Evolutionary conservation across 257 asterid genomes (phyloP).

Genomic region (Oldenlandia corymbosa): DNA sequence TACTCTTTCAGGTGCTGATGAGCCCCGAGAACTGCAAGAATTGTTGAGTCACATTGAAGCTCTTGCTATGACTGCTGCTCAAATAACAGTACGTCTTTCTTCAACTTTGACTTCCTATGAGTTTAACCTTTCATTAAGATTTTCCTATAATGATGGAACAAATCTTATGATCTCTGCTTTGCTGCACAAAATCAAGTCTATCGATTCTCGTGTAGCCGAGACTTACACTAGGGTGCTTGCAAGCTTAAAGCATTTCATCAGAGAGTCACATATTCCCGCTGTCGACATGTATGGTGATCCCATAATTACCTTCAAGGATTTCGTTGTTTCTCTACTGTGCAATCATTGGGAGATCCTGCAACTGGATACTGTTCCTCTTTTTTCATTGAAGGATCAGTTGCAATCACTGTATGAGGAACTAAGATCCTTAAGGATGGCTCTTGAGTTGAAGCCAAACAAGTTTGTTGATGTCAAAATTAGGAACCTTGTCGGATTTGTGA

Average conservation of each 20-base stretch:
- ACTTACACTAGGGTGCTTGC: not conserved
- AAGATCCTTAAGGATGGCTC: not conserved
- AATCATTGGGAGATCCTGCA: not conserved
- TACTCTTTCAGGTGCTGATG: not conserved
- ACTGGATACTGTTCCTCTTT: no score
- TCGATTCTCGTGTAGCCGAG: not conserved
- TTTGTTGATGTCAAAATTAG: not conserved
- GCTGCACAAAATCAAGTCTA: not conserved
- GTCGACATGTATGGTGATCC: not conserved
- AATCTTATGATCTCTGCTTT: not conserved
- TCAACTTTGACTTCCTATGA: no score
- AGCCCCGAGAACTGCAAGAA: not conserved
- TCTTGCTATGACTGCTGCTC: not conserved
- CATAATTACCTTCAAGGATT: not conserved
- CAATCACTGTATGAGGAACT: not conserved
- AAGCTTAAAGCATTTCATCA: not conserved
- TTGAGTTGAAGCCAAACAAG: not conserved
- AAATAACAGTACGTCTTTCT: no score
- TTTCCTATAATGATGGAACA: no score
- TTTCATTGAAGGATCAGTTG: not conserved
- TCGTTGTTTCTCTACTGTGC: not conserved
- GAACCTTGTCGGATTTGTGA: not conserved
- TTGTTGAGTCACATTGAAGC: not conserved
- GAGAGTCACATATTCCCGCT: not conserved
- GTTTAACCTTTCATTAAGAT: no score